phyloP scores from a whole-genome alignment of 2,329 filamentous ascomycete genomes.

The Acrocalymma vagum region DNA sequence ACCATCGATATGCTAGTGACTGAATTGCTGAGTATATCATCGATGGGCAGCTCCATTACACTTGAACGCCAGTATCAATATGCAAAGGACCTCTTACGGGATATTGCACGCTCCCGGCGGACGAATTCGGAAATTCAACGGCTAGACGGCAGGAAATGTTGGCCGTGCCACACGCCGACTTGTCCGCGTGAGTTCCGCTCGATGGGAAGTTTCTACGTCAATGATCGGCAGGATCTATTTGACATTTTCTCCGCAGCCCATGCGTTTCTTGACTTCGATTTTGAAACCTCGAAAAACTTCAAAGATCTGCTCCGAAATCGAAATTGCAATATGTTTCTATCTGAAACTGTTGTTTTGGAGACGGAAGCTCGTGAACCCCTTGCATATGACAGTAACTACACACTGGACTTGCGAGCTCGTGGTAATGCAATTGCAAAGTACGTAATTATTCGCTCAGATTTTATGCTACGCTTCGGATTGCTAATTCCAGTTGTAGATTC shows the following conservation, averaged over 20 bases:
- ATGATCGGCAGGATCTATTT: slow-evolving; percentile 13
- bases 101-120: slow-evolving; percentile 4
- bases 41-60: not conserved
- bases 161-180: slow-evolving; percentile 2
- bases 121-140: slow-evolving; percentile 1
- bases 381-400: slow-evolving; percentile 2
- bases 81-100: slow-evolving; percentile 7
- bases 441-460: not conserved
- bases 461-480: not conserved
- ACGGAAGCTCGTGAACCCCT: slow-evolving; percentile 9
- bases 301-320: slow-evolving; percentile 4
- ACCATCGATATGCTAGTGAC: slow-evolving; percentile 12
- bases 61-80: slow-evolving; percentile 4
- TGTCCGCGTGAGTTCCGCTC: not conserved
- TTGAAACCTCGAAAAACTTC: slow-evolving; percentile 7
- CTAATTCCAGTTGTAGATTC: slow-evolving; percentile 5
- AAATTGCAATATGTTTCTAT: slow-evolving; percentile 10
- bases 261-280: slow-evolving; percentile 13
- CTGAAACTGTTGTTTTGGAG: slow-evolving; percentile 1
- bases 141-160: slow-evolving; percentile 6
- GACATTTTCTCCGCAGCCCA: slow-evolving; percentile 10
- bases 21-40: slow-evolving; percentile 8
- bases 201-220: slow-evolving; percentile 13
- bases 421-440: slow-evolving; percentile 11
- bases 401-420: slow-evolving; percentile 7